These are phyloP conservation scores for Tilletia caries DNA, from an alignment of 1,284 basidiomycete genomes.

Conservation along the genomic window DNA sequence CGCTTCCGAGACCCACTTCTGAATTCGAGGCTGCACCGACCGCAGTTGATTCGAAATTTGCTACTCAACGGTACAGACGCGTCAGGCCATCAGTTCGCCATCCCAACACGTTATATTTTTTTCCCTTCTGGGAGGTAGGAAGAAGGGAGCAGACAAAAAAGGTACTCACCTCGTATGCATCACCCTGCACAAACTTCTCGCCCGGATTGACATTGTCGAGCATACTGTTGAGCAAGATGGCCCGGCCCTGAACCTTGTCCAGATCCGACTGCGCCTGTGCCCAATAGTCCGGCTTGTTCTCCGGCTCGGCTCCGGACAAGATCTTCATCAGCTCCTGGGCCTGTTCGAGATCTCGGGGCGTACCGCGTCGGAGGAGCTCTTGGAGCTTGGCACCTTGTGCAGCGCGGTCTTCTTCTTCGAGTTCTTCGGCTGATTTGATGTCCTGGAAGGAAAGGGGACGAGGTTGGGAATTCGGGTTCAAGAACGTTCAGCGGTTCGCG, in stretches of 20 bases:
- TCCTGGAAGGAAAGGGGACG: constrained; percentile 59
- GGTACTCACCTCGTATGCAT: constrained; percentile 79
- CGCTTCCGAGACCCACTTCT: constrained; percentile 97
- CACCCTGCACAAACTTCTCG: constrained; percentile 63
- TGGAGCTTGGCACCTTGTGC: constrained; percentile 96
- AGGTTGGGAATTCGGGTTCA: too few species aligned
- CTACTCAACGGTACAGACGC: too few species aligned
- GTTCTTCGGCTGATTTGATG: constrained; percentile 88
- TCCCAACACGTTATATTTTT: too few species aligned
- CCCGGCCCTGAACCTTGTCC: constrained; percentile 89
- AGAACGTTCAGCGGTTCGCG: neutral
- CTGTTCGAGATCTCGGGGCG: constrained; percentile 87
- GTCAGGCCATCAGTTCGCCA: too few species aligned
- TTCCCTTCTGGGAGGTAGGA: too few species aligned
- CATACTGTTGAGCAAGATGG: constrained; percentile 91
- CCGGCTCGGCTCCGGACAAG: constrained; percentile 90
- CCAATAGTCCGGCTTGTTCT: constrained; percentile 86
- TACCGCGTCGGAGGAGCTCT: constrained; percentile 92
- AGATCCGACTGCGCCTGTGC: constrained; percentile 84
- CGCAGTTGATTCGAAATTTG: constrained; percentile 84
- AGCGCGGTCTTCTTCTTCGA: constrained; percentile 90
- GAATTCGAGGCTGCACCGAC: constrained; percentile 85
- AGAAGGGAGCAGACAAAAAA: neutral
- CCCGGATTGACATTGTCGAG: constrained; percentile 84
- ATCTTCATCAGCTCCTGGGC: constrained; percentile 98